Conservation (phyloP, 371 early-diverging fungal genomes). For the Rhizopus stolonifer region DNA sequence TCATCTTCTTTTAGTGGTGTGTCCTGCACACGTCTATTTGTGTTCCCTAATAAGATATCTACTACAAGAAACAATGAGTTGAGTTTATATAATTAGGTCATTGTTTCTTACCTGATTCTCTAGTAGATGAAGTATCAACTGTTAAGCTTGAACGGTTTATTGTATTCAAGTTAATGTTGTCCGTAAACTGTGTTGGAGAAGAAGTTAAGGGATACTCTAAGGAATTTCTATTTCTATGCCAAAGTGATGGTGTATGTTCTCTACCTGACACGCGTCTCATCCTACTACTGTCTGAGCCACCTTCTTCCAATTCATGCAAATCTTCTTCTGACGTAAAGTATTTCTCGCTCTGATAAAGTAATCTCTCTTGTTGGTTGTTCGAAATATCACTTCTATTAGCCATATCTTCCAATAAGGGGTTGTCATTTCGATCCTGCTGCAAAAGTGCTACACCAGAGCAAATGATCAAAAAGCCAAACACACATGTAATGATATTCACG, state of each 20-base stretch:
- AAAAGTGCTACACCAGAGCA: constrained; percentile 55
- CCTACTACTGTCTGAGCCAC: neutral
- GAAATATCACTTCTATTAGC: constrained; percentile 5
- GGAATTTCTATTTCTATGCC: constrained; percentile 17
- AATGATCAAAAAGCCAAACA: constrained; percentile 89
- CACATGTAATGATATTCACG: constrained; percentile 76
- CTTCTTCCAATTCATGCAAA: constrained; percentile 7
- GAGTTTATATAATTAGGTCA: neutral
- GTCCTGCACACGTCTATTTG: constrained; percentile 20
- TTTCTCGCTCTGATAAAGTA: constrained; percentile 18
- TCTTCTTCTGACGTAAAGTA: constrained; percentile 21
- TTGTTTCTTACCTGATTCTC: constrained; percentile 8
- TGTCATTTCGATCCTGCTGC: constrained; percentile 27
- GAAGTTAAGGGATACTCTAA: constrained; percentile 6
- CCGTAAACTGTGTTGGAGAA: constrained; percentile 4
- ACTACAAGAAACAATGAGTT: constrained; percentile 1
- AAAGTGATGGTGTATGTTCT: neutral
- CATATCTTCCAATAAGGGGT: constrained; percentile 27
- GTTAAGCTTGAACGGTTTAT: constrained; percentile 4
- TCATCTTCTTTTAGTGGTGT: constrained; percentile 17
- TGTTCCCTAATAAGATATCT: constrained; percentile 9
- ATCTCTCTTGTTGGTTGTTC: constrained; percentile 5
- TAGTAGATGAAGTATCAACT: neutral
- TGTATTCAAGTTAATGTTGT: constrained; percentile 16
- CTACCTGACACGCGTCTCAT: neutral